Conservation (phyloP, 306 rosid genomes). For the Cicer judaicum region DNA sequence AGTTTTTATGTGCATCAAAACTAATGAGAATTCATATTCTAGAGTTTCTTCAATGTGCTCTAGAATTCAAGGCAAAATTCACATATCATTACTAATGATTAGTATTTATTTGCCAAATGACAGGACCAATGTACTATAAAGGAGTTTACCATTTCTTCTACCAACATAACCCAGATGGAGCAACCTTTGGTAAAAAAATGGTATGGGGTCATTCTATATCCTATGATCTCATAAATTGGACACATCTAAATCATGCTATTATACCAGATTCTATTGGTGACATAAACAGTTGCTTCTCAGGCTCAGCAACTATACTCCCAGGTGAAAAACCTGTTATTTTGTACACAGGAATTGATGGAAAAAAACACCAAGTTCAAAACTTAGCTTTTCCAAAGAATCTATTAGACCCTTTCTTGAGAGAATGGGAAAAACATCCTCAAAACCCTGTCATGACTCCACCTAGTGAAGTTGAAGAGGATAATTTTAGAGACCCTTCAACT, state of each 20-base stretch:
- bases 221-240: constrained; percentile 38
- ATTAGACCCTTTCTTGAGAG: constrained; percentile 56
- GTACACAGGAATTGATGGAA: constrained; percentile 53
- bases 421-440: constrained; percentile 57
- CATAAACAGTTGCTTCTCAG: constrained; percentile 59
- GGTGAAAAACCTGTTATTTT: constrained; percentile 49
- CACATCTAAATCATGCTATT: constrained; percentile 14
- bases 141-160: constrained; percentile 67
- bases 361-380: constrained; percentile 53
- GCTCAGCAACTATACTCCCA: constrained; percentile 56
- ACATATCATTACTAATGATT: too few species aligned
- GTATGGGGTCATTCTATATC: constrained; percentile 67
- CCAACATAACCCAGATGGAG: constrained; percentile 58
- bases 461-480: constrained; percentile 38
- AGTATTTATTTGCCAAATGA: neutral
- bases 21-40: too few species aligned
- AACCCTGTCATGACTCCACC: constrained; percentile 57
- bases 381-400: constrained; percentile 53
- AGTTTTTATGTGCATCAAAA: too few species aligned
- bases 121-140: constrained; percentile 62
- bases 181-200: constrained; percentile 53
- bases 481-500: constrained; percentile 67
- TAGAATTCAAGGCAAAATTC: too few species aligned
- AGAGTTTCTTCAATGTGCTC: too few species aligned
- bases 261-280: constrained; percentile 42